Evolutionary conservation across 2,329 filamentous ascomycete species (phyloP), one percentile per base, ranked within the genome.

Genomic region (Calonectria ilicicola): DNA sequence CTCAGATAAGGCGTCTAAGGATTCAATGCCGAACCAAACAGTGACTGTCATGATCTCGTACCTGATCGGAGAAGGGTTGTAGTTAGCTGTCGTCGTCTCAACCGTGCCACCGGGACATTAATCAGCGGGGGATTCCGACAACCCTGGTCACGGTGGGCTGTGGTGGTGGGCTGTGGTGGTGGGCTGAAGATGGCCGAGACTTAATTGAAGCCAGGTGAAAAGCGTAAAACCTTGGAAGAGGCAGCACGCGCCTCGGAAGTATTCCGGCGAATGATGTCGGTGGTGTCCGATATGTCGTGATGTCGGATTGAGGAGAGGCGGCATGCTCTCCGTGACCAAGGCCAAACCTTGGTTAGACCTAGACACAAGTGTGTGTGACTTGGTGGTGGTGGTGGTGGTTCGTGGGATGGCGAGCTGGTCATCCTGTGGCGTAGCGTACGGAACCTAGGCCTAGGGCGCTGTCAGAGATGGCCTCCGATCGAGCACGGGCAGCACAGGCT

Each of bases 101-200:
- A 49, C 29, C 53, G 44, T 26, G 44, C 32, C 27, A 19, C 29
- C 65, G 65, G 65, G 53, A 62, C 46, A 68, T 68, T 68, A 68
- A 68, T 68, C 44, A 62, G 49, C 32, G 53, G 53, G 42, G 53
- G 53, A 51, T 42, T 68, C 53, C 53, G 65, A 68, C 17, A 19
- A 62, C 17, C 65, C 65, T 51, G 29, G 53, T 62, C 53, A 7
- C 62, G 21, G 51, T 8, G 44, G 29, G 29, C 29, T 32, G 29
- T 26, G n/a, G n/a, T 42, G 19, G 27, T 44, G 23, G 38, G 29
- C 29, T 44, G n/a, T n/a, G 26, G 58, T 63, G 58, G 53, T 63
- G 58, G 58, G 53, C 53, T 46, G 58, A 46, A 44, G 38, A 10
- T 67, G 49, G 40, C 7, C 15, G 51, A 53, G 53, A 40, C 17